A percentile compares a stretch with the other conserved stretches of the same genome.
Evolutionary conservation across 768 basidiomycete genomes (phyloP).

Genomic region (Rubroboletus pulcherrimus): DNA sequence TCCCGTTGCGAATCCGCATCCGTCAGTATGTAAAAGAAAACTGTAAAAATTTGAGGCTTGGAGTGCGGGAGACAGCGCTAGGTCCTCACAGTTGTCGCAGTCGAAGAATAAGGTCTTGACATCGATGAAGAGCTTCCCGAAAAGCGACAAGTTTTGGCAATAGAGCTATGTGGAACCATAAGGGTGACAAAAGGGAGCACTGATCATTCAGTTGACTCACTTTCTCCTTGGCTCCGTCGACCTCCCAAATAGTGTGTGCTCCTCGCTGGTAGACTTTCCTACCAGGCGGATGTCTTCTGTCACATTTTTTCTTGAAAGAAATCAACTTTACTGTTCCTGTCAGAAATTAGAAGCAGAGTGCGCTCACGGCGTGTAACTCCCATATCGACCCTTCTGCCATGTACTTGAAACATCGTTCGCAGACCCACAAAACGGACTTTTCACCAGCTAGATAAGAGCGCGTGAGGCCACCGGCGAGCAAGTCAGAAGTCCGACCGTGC

Average conservation of each 20-base stretch:
- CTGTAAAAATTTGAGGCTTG: constrained; percentile 24
- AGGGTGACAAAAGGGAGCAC: neutral
- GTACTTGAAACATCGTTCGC: constrained; percentile 96
- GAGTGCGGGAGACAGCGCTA: neutral
- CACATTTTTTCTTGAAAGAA: constrained; percentile 58
- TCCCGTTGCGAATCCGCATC: constrained; percentile 77
- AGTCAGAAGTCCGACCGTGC: constrained; percentile 70
- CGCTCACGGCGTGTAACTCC: constrained; percentile 63
- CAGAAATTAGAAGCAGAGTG: constrained; percentile 1
- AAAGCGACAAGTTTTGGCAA: constrained; percentile 92
- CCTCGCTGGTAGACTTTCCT: constrained; percentile 87
- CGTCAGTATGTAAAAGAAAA: constrained; percentile 90
- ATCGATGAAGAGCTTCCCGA: constrained; percentile 98
- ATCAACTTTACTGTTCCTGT: constrained; percentile 9
- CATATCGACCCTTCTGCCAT: constrained; percentile 72
- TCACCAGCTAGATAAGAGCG: constrained; percentile 44
- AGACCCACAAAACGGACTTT: constrained; percentile 69
- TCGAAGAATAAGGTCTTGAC: constrained; percentile 95
- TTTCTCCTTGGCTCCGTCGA: constrained; percentile 85
- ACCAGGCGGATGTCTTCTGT: constrained; percentile 74
- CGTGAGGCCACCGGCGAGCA: constrained; percentile 61
- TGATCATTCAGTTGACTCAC: constrained; percentile 39
- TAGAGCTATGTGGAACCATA: constrained; percentile 59
- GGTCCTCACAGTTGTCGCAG: constrained; percentile 69
- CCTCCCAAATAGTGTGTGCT: constrained; percentile 90